Evolutionary conservation across 352 stramenopile genomes (phyloP).

Genomic region (Phytophthora pisi): DNA sequence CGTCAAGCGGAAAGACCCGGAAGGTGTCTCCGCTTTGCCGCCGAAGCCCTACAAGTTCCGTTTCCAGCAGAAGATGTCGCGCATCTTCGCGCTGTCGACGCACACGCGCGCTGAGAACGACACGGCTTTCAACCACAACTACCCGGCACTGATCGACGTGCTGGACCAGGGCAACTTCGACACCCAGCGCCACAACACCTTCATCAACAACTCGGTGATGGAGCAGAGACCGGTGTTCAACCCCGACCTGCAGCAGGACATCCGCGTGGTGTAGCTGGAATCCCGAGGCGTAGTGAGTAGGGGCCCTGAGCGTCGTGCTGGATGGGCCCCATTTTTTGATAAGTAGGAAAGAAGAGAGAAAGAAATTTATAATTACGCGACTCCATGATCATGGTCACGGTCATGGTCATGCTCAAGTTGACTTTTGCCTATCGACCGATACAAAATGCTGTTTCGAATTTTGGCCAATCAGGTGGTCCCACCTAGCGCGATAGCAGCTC

Average conservation of each 20-base stretch:
- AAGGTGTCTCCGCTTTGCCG: conserved; percentile 87
- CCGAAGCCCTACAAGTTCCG: conserved; percentile 92
- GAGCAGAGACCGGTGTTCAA: conserved; percentile 57
- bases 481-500: conserved; percentile 37
- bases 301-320: conserved; percentile 1
- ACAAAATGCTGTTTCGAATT: conserved; percentile 21
- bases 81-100: conserved; percentile 81
- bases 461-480: conserved; percentile 59
- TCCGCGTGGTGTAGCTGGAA: conserved; percentile 46
- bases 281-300: conserved; percentile 23
- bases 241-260: conserved; percentile 47
- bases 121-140: conserved; percentile 73
- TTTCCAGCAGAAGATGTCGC: conserved; percentile 92
- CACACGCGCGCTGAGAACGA: conserved; percentile 67
- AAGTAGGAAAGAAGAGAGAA: conserved; percentile 26
- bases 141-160: conserved; percentile 81
- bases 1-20: conserved; percentile 87
- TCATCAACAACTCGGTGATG: conserved; percentile 52
- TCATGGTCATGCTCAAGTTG: background rate
- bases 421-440: background rate
- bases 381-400: no score
- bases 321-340: conserved; percentile 25
- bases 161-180: conserved; percentile 80
- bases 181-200: conserved; percentile 53
- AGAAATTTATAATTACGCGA: conserved; percentile 33